Evolutionary conservation across 2,329 filamentous ascomycete genomes (phyloP).

Genomic region (Laburnicola sp.): DNA sequence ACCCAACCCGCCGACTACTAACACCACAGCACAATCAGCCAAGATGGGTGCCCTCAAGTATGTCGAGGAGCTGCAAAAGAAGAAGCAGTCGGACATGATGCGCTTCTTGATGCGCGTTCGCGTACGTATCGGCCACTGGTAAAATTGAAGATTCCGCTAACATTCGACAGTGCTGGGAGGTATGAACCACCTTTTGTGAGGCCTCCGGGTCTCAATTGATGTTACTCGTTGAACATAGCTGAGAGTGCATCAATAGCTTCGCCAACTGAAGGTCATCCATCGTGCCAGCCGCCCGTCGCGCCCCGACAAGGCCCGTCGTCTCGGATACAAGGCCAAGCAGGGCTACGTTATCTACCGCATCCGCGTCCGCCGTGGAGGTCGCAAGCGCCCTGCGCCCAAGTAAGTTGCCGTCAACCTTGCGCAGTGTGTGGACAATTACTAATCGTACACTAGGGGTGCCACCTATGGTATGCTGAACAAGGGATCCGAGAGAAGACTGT

Average conservation of each 20-base stretch:
- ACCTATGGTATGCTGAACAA: conserved; percentile 78
- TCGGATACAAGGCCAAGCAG: conserved; percentile 99
- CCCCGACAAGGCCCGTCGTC: conserved; percentile 99
- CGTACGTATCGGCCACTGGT: conserved; percentile 41
- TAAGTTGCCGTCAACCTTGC: conserved; percentile 22
- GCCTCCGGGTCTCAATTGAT: conserved; percentile 47
- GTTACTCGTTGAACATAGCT: conserved; percentile 99
- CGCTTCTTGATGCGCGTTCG: conserved; percentile 93
- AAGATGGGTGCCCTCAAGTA: conserved; percentile 99
- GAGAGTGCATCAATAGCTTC: conserved; percentile 99
- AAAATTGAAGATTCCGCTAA: conserved; percentile 31
- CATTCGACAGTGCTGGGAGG: conserved; percentile 83
- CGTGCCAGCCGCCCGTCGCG: conserved; percentile 96
- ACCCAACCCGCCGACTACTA: conserved; percentile 36
- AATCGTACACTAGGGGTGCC: conserved; percentile 70
- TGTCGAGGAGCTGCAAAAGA: conserved; percentile 99
- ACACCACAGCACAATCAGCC: conserved; percentile 40
- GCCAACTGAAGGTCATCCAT: conserved; percentile 99
- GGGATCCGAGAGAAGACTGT: conserved; percentile 8
- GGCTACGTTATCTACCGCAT: conserved; percentile 99
- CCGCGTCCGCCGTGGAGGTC: conserved; percentile 96
- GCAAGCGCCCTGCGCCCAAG: conserved; percentile 93
- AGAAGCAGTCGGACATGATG: conserved; percentile 99
- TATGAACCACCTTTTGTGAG: conserved; percentile 51
- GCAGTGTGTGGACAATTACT: conserved; percentile 19